Evolutionary conservation across 2,329 filamentous ascomycete species (phyloP).

Genomic region (Parafenestella ontariensis): DNA sequence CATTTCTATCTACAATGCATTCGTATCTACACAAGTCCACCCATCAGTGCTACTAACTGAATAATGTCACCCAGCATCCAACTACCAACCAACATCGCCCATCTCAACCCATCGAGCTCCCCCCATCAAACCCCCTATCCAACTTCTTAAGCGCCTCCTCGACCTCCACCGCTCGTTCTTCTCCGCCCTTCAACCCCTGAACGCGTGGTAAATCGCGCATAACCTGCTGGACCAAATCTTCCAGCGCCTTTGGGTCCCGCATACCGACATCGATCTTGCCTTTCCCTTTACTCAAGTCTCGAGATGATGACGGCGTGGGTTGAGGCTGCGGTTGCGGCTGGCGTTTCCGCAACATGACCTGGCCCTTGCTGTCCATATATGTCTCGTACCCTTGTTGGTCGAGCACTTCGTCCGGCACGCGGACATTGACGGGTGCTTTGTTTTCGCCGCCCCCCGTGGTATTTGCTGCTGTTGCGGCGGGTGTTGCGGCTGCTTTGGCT

Average conservation of each 20-base stretch:
- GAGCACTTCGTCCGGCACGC: slow-evolving; percentile 57
- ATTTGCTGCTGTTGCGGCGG: slow-evolving; percentile 5
- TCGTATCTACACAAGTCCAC: too few species aligned
- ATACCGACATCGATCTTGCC: slow-evolving; percentile 39
- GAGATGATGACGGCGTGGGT: slow-evolving; percentile 11
- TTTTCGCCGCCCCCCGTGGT: background rate
- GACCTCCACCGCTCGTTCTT: slow-evolving; percentile 46
- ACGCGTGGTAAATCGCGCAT: slow-evolving; percentile 54
- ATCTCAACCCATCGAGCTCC: slow-evolving; percentile 10
- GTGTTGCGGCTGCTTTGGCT: slow-evolving; percentile 18
- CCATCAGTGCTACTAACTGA: too few species aligned
- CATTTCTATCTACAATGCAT: too few species aligned
- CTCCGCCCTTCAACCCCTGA: slow-evolving; percentile 48
- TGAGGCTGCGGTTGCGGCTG: slow-evolving; percentile 30
- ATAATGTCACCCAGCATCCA: too few species aligned
- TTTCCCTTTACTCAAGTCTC: slow-evolving; percentile 29
- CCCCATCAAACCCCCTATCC: slow-evolving; percentile 52
- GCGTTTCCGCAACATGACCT: slow-evolving; percentile 56
- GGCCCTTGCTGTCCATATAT: slow-evolving; percentile 57
- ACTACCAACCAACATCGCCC: too few species aligned
- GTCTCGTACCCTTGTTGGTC: slow-evolving; percentile 59
- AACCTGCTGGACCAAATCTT: slow-evolving; percentile 55
- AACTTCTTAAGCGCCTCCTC: slow-evolving; percentile 55
- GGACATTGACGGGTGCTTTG: slow-evolving; percentile 35
- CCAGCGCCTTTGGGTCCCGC: slow-evolving; percentile 53